phyloP scores from a whole-genome alignment of 768 basidiomycete species.

The Lentinus brumalis region DNA sequence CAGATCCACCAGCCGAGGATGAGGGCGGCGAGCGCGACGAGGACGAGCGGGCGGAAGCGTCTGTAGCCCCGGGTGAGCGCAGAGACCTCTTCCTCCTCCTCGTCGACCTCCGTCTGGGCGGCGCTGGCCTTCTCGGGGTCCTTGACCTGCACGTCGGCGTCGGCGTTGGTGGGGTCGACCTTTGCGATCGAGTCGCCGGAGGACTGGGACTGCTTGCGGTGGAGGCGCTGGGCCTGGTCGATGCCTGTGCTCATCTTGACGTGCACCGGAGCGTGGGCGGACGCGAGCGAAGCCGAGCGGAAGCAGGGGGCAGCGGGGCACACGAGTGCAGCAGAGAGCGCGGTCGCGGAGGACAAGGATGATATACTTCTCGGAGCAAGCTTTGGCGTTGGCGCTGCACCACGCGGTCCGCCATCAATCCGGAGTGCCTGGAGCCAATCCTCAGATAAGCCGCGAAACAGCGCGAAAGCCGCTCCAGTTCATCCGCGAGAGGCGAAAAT shows the following conservation, averaged over 20 bases:
- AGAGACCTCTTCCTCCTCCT: constrained; percentile 23
- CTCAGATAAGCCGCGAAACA: too few relatives aligned
- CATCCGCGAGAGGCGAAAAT: too few relatives aligned
- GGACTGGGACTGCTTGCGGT: constrained; percentile 27
- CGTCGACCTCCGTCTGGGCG: constrained; percentile 3
- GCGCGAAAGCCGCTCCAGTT: too few relatives aligned
- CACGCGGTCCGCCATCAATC: too few relatives aligned
- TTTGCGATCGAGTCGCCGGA: constrained; percentile 25
- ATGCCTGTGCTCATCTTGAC: neutral
- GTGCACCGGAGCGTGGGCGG: neutral
- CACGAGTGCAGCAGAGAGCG: constrained; percentile 8
- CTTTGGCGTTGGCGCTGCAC: too few relatives aligned
- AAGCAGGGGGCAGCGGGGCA: constrained; percentile 12
- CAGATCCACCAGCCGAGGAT: constrained; percentile 90
- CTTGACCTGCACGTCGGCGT: constrained; percentile 21
- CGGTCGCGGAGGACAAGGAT: too few relatives aligned
- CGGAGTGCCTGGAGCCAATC: too few relatives aligned
- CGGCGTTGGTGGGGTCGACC: constrained; percentile 27
- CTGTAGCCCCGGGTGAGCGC: constrained; percentile 12
- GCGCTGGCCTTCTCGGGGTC: constrained; percentile 9
- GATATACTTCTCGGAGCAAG: too few relatives aligned
- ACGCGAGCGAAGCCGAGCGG: neutral
- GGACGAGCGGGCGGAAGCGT: constrained; percentile 36
- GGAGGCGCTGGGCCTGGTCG: constrained; percentile 6
- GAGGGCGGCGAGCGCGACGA: constrained; percentile 53